These are phyloP conservation scores for Macrolepiota albuminosa DNA, from an alignment of 768 basidiomycete species.

Conservation along the genomic window DNA sequence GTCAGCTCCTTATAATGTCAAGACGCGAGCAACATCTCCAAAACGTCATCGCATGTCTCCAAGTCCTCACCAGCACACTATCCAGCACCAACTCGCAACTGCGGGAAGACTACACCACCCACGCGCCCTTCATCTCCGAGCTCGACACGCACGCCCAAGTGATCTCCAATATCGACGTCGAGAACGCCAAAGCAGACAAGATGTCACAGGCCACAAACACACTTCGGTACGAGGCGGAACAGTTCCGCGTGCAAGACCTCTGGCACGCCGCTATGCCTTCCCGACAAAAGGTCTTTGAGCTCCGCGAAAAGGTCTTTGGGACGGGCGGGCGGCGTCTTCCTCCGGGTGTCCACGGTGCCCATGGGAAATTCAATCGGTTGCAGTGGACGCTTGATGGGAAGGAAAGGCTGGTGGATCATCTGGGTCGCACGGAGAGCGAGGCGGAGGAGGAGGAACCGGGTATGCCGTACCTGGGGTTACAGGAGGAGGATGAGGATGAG, in stretches of 20 bases:
- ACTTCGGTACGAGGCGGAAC: conserved; percentile 67
- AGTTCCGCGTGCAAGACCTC: conserved; percentile 59
- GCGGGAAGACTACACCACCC: conserved; percentile 53
- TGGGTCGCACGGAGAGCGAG: conserved; percentile 74
- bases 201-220: conserved; percentile 59
- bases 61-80: conserved; percentile 51
- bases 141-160: conserved; percentile 44
- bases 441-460: conserved; percentile 60
- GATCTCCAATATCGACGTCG: conserved; percentile 47
- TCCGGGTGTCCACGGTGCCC: conserved; percentile 48
- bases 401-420: conserved; percentile 56
- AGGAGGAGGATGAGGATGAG: conserved; percentile 46
- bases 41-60: conserved; percentile 57
- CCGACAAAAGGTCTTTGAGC: conserved; percentile 55
- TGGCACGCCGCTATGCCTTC: conserved; percentile 62
- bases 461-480: conserved; percentile 19
- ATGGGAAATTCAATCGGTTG: conserved; percentile 56
- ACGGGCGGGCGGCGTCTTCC: conserved; percentile 47
- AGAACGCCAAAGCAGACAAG: conserved; percentile 45
- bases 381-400: conserved; percentile 69
- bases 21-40: conserved; percentile 64
- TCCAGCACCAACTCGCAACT: conserved; percentile 51
- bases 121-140: conserved; percentile 40
- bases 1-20: conserved; percentile 65
- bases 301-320: conserved; percentile 69